These are phyloP conservation scores for Helotiales sp. DNA, from an alignment of 2,329 filamentous ascomycete genomes.

Conservation along the genomic window DNA sequence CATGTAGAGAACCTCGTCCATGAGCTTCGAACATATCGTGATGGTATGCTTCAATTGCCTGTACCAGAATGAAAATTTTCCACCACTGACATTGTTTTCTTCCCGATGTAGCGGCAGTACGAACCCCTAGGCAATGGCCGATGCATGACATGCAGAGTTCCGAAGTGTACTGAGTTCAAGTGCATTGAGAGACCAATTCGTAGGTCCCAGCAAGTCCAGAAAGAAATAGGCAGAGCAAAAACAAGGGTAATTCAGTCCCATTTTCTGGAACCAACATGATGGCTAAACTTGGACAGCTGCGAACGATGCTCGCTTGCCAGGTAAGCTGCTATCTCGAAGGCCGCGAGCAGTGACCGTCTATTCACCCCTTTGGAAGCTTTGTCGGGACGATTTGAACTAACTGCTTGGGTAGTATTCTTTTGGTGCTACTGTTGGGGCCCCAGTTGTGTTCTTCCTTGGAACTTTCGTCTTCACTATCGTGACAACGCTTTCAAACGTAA, in stretches of 20 bases:
- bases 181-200: slow-evolving; percentile 24
- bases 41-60: slow-evolving; percentile 9
- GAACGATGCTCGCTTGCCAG: slow-evolving; percentile 35
- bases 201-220: slow-evolving; percentile 8
- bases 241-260: slow-evolving; percentile 8
- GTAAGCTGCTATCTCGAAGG: not conserved
- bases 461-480: slow-evolving; percentile 30
- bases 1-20: slow-evolving; percentile 29
- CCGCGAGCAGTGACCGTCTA: too few species aligned
- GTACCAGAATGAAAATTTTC: too few species aligned
- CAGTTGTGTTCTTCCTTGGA: slow-evolving; percentile 34
- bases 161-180: slow-evolving; percentile 13
- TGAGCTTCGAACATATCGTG: slow-evolving; percentile 26
- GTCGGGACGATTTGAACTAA: slow-evolving; percentile 33
- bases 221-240: slow-evolving; percentile 27
- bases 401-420: slow-evolving; percentile 30
- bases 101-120: not conserved
- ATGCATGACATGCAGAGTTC: slow-evolving; percentile 25
- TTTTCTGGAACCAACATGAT: not conserved
- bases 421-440: slow-evolving; percentile 29
- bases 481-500: slow-evolving; percentile 22
- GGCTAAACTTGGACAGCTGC: slow-evolving; percentile 26
- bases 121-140: slow-evolving; percentile 26
- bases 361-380: too few species aligned
- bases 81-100: not conserved